Conservation (phyloP, 257 asterid species). For the Thymus mandschuricus region DNA sequence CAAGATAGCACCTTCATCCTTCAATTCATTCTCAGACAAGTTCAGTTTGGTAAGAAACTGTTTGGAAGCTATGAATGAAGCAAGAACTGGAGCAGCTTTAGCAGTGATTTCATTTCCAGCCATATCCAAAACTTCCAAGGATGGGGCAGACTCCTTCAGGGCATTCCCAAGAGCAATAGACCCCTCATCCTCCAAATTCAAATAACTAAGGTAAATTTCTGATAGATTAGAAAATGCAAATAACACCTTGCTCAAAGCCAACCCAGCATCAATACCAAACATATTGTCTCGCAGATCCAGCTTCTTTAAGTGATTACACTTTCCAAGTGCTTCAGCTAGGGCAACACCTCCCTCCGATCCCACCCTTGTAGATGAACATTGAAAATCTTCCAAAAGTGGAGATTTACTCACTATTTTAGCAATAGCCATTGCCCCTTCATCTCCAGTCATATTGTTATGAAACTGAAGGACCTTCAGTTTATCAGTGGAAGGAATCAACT, state of each 20-base stretch:
- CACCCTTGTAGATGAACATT: slow-evolving; percentile 88
- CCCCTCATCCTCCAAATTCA: slow-evolving; percentile 89
- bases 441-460: slow-evolving; percentile 94
- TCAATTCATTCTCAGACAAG: slow-evolving; percentile 82
- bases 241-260: slow-evolving; percentile 61
- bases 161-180: slow-evolving; percentile 71
- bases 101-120: slow-evolving; percentile 93
- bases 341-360: slow-evolving; percentile 85
- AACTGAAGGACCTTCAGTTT: slow-evolving; percentile 74
- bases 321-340: slow-evolving; percentile 65
- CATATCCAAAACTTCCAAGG: slow-evolving; percentile 77
- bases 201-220: slow-evolving; percentile 79
- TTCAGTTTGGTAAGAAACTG: slow-evolving; percentile 65
- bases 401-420: slow-evolving; percentile 62
- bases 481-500: slow-evolving; percentile 76
- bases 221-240: slow-evolving; percentile 56
- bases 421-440: slow-evolving; percentile 86
- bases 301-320: slow-evolving; percentile 64
- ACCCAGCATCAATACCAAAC: slow-evolving; percentile 83
- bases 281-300: slow-evolving; percentile 90
- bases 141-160: slow-evolving; percentile 69
- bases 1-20: slow-evolving; percentile 91
- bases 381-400: slow-evolving; percentile 72
- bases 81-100: slow-evolving; percentile 76
- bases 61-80: slow-evolving; percentile 71